phyloP scores from a whole-genome alignment of 441 rosid species.

The Pelargonium fulgidum region DNA sequence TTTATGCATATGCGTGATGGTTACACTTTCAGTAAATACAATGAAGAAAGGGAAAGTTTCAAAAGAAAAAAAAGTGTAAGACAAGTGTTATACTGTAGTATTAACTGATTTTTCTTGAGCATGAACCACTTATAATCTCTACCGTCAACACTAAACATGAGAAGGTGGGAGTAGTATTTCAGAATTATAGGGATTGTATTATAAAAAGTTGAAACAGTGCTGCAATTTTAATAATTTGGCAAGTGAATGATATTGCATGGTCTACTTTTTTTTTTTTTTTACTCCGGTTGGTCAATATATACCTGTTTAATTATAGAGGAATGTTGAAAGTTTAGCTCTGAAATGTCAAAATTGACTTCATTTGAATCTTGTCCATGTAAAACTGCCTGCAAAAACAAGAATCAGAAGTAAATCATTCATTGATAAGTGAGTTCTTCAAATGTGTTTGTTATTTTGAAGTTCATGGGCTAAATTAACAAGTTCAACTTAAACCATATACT shows the following conservation, averaged over 20 bases:
- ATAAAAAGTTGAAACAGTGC: too few relatives aligned
- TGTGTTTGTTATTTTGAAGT: too few relatives aligned
- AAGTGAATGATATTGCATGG: background rate
- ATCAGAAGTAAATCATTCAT: background rate
- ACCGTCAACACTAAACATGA: too few relatives aligned
- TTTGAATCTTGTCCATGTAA: constrained; percentile 34
- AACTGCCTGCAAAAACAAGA: constrained; percentile 29
- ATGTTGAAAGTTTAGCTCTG: constrained; percentile 31
- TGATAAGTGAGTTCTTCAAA: background rate
- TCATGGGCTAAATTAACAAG: too few relatives aligned
- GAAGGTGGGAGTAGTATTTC: too few relatives aligned
- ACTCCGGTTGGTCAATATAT: background rate
- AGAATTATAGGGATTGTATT: too few relatives aligned
- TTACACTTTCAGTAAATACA: too few relatives aligned
- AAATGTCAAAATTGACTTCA: constrained; percentile 45
- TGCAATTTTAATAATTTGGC: background rate
- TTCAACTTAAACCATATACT: too few relatives aligned
- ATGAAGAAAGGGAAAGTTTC: too few relatives aligned
- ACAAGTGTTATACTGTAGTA: background rate
- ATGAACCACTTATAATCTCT: too few relatives aligned
- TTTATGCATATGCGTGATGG: too few relatives aligned
- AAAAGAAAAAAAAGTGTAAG: too few relatives aligned
- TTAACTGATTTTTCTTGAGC: background rate
- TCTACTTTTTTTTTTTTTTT: background rate
- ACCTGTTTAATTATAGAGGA: constrained; percentile 39